These are phyloP conservation scores for Citrus inodora DNA, from an alignment of 345 rosid species.

Conservation along the genomic window DNA sequence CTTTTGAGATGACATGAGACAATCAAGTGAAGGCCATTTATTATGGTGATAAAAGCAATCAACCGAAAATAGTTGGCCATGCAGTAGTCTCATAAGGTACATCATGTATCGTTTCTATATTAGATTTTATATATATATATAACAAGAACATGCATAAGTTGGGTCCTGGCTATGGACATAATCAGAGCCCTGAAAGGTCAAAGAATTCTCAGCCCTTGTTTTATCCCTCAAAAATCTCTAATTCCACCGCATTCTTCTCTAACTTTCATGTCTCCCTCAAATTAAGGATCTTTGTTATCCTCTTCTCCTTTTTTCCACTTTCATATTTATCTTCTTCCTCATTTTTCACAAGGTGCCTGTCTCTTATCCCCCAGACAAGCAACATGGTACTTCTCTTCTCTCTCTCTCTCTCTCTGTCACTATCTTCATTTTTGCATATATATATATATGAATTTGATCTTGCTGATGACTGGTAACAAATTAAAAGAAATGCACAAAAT, in stretches of 20 bases:
- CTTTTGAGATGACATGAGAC: no score
- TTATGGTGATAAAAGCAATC: no score
- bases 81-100: no score
- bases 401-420: not conserved
- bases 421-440: not conserved
- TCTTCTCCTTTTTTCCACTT: constrained; percentile 17
- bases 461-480: not conserved
- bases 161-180: constrained; percentile 22
- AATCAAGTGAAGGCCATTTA: no score
- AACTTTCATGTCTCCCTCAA: constrained; percentile 29
- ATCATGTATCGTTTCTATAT: no score
- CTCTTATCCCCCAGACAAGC: constrained; percentile 25
- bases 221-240: constrained; percentile 38
- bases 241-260: constrained; percentile 32
- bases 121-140: no score
- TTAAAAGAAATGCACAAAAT: no score
- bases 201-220: constrained; percentile 32
- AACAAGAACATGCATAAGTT: not conserved
- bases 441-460: not conserved
- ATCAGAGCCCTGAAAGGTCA: constrained; percentile 10
- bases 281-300: constrained; percentile 47
- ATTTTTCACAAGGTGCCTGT: constrained; percentile 13
- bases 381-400: constrained; percentile 47
- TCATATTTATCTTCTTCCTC: constrained; percentile 32
- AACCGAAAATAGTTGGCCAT: no score